Evolutionary conservation across 331 rosid genomes (phyloP), one percentile per base, ranked within the genome.

Genomic region (Acacia concinna): DNA sequence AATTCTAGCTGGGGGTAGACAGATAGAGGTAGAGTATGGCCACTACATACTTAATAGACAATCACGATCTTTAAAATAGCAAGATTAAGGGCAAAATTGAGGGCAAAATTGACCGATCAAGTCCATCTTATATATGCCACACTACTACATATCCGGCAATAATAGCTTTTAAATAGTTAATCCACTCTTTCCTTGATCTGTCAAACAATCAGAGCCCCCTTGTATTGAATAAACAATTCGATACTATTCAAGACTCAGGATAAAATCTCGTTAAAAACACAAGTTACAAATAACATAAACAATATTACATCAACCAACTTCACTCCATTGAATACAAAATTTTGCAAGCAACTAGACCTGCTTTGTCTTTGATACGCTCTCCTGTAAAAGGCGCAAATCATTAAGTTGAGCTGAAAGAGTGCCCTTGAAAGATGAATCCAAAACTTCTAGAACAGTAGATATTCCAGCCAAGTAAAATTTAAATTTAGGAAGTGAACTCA

Each of bases 371-470:
- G 88, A 83, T 78, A 96, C 81, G 79, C 87, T 92, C 87, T 96
- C 99, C 44, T 89, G 97, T 76, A 96, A 98, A 71, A 88, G 78
- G 81, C 88, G 91, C 82, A 96, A 79, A 81, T 90, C 97, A 20
- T 88, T 88, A 84, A 90, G 97, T 78, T 88, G 98, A 44, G 95
- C 97, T 69, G 98, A 90, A 78, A 89, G 88, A 82, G 97, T 88
- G 71, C 88, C 94, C 87, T 86, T 89, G 85, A 96, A 91, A 74
- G 98, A 93, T 73, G 92, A 88, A 82, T 91, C 94, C 88, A 96
- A 84, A 87, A 91, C 91, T 79, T 93, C 97, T 40, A 96, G 90
- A 81, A 96, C 99, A 82, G 86, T 91, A 49, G 97, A 89, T 85
- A 96, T 82, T 73, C 97, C 95, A 75, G 87, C 90, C 88, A 93